A percentile compares a stretch with the other conserved stretches of the same genome.
Evolutionary conservation across 306 rosid genomes (phyloP).

Genomic region (Medicago arabica): DNA sequence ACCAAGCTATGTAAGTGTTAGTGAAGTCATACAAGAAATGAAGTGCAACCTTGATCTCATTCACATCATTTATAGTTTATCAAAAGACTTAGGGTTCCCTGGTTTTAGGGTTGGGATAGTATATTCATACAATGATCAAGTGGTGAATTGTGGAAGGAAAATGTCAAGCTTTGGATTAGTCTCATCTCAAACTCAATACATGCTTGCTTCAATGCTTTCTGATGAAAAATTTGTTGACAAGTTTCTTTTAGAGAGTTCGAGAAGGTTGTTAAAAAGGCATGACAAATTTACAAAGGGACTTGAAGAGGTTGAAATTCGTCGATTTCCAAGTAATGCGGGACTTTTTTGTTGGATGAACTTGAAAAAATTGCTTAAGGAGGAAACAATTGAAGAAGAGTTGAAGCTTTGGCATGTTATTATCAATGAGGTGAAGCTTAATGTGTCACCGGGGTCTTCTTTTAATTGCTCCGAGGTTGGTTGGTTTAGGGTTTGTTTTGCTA

Average conservation of each 20-base stretch:
- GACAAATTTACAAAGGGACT: constrained; percentile 56
- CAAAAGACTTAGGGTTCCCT: constrained; percentile 94
- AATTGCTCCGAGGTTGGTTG: constrained; percentile 83
- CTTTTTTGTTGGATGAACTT: constrained; percentile 88
- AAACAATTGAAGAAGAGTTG: constrained; percentile 69
- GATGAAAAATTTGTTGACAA: constrained; percentile 60
- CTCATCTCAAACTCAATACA: constrained; percentile 77
- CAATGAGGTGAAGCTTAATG: constrained; percentile 83
- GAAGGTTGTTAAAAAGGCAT: constrained; percentile 58
- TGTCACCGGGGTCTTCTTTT: constrained; percentile 90
- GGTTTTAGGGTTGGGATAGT: constrained; percentile 89
- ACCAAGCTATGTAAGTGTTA: constrained; percentile 58
- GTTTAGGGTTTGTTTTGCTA: constrained; percentile 95
- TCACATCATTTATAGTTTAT: constrained; percentile 76
- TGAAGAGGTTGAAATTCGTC: constrained; percentile 58
- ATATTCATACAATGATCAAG: constrained; percentile 78
- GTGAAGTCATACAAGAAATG: constrained; percentile 67
- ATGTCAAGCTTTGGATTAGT: constrained; percentile 97
- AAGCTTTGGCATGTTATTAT: constrained; percentile 69
- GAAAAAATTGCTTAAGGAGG: constrained; percentile 57
- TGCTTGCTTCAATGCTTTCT: constrained; percentile 70
- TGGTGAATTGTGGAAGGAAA: constrained; percentile 65
- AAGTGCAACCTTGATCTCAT: constrained; percentile 64
- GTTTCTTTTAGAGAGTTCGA: constrained; percentile 58
- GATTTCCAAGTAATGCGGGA: constrained; percentile 80